phyloP scores from a whole-genome alignment of 129 eudicot genomes.

The Erigeron canadensis region DNA sequence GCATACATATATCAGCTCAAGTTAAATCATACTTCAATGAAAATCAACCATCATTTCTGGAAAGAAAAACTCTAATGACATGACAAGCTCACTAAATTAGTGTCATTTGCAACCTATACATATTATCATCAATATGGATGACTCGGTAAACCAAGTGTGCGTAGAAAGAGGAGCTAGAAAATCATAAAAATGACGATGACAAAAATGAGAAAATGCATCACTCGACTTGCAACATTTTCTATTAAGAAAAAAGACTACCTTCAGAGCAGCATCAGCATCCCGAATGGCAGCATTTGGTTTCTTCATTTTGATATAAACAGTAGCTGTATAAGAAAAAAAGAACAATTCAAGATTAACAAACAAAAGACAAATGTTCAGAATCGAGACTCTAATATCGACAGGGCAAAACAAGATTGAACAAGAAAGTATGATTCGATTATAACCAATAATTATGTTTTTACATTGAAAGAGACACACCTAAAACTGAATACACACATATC shows the following conservation, averaged over 20 bases:
- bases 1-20: background rate
- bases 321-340: conserved; percentile 44
- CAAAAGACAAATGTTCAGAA: too few relatives aligned
- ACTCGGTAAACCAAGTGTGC: background rate
- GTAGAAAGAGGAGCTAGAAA: background rate
- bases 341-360: background rate
- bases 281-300: conserved; percentile 98
- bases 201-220: background rate
- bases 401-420: too few relatives aligned
- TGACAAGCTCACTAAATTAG: background rate
- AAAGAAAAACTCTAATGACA: background rate
- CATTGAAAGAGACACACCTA: too few relatives aligned
- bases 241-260: conserved; percentile 47
- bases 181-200: background rate
- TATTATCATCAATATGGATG: conserved; percentile 12
- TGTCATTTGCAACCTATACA: background rate
- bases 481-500: too few relatives aligned
- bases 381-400: too few relatives aligned
- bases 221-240: background rate
- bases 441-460: too few relatives aligned
- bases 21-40: background rate
- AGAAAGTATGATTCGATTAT: too few relatives aligned
- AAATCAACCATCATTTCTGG: background rate
- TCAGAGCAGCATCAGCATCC: conserved; percentile 93
- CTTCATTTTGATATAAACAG: conserved; percentile 89